These are phyloP conservation scores for Dissophora ornata DNA, from an alignment of 192 early-diverging fungal genomes.

Conservation along the genomic window DNA sequence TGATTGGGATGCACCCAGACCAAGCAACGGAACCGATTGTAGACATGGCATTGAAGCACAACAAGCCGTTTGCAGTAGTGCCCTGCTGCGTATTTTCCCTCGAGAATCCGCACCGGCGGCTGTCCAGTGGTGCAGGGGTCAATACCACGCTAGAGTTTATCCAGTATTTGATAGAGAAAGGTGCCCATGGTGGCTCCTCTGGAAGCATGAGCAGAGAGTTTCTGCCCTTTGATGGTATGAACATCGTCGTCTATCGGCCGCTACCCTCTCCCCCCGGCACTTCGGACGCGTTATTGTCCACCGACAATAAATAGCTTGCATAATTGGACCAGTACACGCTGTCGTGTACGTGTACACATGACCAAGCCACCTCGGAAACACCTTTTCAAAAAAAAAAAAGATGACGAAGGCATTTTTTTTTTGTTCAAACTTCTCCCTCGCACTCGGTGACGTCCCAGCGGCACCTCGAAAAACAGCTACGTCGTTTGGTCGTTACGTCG, in stretches of 20 bases:
- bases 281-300: no score
- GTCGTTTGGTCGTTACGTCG: no score
- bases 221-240: conserved; percentile 50
- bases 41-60: conserved; percentile 54
- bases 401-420: no score
- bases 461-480: not conserved
- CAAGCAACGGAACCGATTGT: conserved; percentile 72
- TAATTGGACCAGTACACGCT: no score
- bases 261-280: no score
- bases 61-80: conserved; percentile 63
- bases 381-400: no score
- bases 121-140: conserved; percentile 45
- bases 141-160: conserved; percentile 58
- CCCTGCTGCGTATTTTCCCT: conserved; percentile 63
- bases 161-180: conserved; percentile 59
- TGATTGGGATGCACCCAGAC: conserved; percentile 70
- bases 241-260: conserved; percentile 24
- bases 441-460: conserved; percentile 21
- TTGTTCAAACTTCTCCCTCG: no score
- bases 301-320: no score
- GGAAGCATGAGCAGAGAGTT: conserved; percentile 13
- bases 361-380: no score
- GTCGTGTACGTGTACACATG: no score
- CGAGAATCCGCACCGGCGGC: conserved; percentile 59
- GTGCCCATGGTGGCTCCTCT: not conserved